Conservation (phyloP, 345 rosid species). For the Pugionium dolabratum region DNA sequence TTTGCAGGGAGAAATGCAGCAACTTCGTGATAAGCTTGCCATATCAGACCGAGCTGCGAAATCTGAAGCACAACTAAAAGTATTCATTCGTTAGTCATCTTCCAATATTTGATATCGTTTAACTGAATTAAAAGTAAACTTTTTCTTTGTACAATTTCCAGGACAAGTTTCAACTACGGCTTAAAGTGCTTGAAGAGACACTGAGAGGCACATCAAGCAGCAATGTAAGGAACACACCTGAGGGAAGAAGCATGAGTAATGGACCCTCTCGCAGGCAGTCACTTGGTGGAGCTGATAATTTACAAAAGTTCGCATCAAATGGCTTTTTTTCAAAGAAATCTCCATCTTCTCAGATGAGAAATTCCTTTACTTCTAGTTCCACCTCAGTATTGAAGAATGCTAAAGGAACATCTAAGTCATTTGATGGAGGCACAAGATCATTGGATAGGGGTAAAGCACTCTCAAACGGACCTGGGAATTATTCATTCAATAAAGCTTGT, state of each 20-base stretch:
- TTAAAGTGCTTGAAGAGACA: conserved; percentile 87
- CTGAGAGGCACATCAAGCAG: conserved; percentile 75
- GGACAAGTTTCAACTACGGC: conserved; percentile 91
- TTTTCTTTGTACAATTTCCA: conserved; percentile 35
- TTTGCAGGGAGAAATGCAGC: no score
- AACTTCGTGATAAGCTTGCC: conserved; percentile 89
- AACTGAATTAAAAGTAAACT: neutral
- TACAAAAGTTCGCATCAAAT: conserved; percentile 71
- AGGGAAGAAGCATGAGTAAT: no score
- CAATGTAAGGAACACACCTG: conserved; percentile 51
- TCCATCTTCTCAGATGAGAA: conserved; percentile 54
- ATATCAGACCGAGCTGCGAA: conserved; percentile 84
- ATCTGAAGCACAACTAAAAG: conserved; percentile 95
- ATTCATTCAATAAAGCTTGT: conserved; percentile 72
- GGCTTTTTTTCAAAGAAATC: conserved; percentile 78
- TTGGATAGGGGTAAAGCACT: conserved; percentile 73
- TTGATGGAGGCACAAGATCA: conserved; percentile 97
- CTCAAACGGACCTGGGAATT: conserved; percentile 66
- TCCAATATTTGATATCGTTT: conserved; percentile 4
- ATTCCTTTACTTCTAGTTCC: conserved; percentile 52
- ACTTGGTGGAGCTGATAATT: conserved; percentile 78
- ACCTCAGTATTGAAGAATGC: conserved; percentile 85
- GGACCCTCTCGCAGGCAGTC: conserved; percentile 96
- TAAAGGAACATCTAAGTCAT: conserved; percentile 94
- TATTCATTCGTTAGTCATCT: conserved; percentile 31